Conservation (phyloP, 495 filamentous ascomycete species). For the Hyaloscypha hepaticicola region DNA sequence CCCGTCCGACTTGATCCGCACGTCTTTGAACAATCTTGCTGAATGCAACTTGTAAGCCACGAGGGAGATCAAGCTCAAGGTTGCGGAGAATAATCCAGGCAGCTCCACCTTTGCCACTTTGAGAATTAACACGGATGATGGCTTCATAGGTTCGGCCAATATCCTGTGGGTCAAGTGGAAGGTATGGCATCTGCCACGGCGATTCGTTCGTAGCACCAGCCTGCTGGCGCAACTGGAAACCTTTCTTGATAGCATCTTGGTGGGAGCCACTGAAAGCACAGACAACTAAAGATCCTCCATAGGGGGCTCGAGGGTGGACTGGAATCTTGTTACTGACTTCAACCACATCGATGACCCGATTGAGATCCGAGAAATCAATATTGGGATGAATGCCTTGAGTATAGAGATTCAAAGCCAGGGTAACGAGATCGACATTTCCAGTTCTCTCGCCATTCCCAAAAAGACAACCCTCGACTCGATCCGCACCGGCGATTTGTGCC, state of each 20-base stretch:
- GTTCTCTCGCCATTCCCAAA: constrained; percentile 97
- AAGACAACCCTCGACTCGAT: constrained; percentile 90
- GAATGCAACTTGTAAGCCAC: constrained; percentile 90
- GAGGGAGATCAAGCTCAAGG: constrained; percentile 88
- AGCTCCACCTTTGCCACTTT: constrained; percentile 92
- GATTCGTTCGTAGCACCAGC: constrained; percentile 58
- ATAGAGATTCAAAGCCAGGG: constrained; percentile 91
- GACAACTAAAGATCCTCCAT: constrained; percentile 85
- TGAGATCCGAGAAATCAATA: constrained; percentile 91
- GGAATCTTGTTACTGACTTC: constrained; percentile 95
- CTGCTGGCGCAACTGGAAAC: constrained; percentile 72
- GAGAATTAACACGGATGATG: constrained; percentile 96
- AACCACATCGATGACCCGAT: constrained; percentile 82
- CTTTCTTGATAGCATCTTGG: constrained; percentile 98
- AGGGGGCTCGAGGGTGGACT: constrained; percentile 83
- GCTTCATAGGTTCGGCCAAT: constrained; percentile 96
- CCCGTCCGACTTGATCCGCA: constrained; percentile 72
- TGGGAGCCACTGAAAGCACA: constrained; percentile 90
- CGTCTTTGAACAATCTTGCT: constrained; percentile 78
- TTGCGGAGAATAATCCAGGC: constrained; percentile 91
- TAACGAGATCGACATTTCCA: constrained; percentile 95
- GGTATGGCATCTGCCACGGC: constrained; percentile 76
- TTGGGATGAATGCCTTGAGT: constrained; percentile 89
- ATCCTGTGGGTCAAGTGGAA: constrained; percentile 89
- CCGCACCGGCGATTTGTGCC: constrained; percentile 95